Base-by-base conservation (phyloP, 257 asterid genomes). In the Verbascum thapsus region DNA sequence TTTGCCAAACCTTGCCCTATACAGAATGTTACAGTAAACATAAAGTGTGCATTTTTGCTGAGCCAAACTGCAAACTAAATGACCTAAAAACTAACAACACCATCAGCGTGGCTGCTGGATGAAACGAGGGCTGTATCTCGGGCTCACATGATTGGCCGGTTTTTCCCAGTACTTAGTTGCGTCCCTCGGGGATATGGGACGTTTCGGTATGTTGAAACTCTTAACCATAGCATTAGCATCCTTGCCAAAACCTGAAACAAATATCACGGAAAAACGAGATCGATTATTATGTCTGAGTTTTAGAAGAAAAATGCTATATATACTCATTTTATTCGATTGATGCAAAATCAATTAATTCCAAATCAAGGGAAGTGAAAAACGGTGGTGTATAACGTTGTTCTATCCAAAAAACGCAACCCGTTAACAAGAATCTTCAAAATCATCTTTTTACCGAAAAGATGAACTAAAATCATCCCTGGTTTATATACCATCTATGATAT, bases 61-160 rank as follows among this genome's bases (percentile, higher is more conserved):
- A 15, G 12, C 23, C 64, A 58, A 69, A 63, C 77, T 71, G 74
- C 76, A 50, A 40, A 62, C 67, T 44, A n/a, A 61, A 65, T 35
- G 43, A 42, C 72, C 69, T 68, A 62, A 62, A 42, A 55, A 23
- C 42, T 42, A n/a, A 37, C 42, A 10, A n/a, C 53, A 22, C 15
- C 52, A 72, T 86, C 86, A 88, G 58, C 88, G 95, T 3, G 96
- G 96, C 81, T 86, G 98, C 79, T 91, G 96, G 82, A 91, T 91
- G 83, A 67, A 78, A 51, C 95, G 90, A 3, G 95, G 91, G 75
- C 86, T 78, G 91, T 73, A 73, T 53, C 57, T 86, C 4, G 95
- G 80, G 77, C 77, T 76, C 22, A 83, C 74, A 10, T 68, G 48
- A 82, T 82, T 87, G 5, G 85, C 84, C 20, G 92, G 91, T 78